Evolutionary conservation across 2,329 filamentous ascomycete genomes (phyloP).

Genomic region (Aureobasidium sp.): DNA sequence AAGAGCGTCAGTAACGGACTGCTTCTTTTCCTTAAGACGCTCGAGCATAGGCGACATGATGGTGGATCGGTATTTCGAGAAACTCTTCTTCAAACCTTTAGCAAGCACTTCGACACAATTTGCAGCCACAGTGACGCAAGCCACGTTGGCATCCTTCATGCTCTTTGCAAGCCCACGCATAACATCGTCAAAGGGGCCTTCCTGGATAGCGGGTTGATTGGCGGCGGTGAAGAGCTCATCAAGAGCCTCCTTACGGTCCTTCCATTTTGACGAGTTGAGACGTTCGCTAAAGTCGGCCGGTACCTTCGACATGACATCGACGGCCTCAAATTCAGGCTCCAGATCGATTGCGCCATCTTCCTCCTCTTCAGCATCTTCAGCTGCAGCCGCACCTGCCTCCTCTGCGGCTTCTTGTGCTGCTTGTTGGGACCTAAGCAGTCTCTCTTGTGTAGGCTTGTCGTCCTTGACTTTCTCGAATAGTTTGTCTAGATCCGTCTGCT

Average conservation of each 20-base stretch:
- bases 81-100: conserved; percentile 71
- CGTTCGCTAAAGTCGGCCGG: conserved; percentile 76
- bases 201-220: conserved; percentile 86
- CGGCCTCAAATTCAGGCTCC: conserved; percentile 61
- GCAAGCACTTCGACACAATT: conserved; percentile 87
- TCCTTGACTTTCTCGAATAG: conserved; percentile 90
- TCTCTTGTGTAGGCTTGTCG: conserved; percentile 85
- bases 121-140: conserved; percentile 85
- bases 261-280: conserved; percentile 90
- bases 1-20: conserved; percentile 77
- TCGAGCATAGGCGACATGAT: conserved; percentile 91
- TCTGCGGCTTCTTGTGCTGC: conserved; percentile 66
- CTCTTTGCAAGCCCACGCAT: conserved; percentile 79
- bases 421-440: conserved; percentile 82
- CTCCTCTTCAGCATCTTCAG: conserved; percentile 38
- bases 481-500: conserved; percentile 88
- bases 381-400: conserved; percentile 48
- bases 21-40: conserved; percentile 95
- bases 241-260: conserved; percentile 90
- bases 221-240: conserved; percentile 70
- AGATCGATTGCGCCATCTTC: conserved; percentile 66
- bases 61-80: conserved; percentile 69
- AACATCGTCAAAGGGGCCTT: conserved; percentile 80
- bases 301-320: conserved; percentile 77
- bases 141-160: conserved; percentile 98